phyloP scores from a whole-genome alignment of 176 grass and related monocot genomes.

The Aegilops tauschii region DNA sequence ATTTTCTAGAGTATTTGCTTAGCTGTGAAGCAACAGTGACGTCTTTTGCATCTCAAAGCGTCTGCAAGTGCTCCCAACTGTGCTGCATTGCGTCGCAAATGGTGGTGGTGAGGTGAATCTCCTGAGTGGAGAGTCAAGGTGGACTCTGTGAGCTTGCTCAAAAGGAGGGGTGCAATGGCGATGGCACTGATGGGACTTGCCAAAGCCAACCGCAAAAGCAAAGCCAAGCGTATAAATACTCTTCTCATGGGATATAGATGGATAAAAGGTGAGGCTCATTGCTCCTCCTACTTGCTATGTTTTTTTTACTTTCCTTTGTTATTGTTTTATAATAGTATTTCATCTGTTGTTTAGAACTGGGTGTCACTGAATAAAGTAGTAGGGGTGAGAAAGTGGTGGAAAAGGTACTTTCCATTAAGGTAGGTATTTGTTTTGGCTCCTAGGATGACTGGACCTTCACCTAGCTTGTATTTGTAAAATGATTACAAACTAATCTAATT shows the following conservation, averaged over 20 bases:
- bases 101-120: conserved; percentile 38
- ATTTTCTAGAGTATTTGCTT: conserved; percentile 26
- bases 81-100: background rate
- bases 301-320: background rate
- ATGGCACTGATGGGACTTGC: conserved; percentile 27
- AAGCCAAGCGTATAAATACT: conserved; percentile 30
- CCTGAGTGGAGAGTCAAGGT: conserved; percentile 50
- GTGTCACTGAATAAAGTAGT: background rate
- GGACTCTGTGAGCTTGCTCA: conserved; percentile 26
- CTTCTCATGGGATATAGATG: conserved; percentile 6
- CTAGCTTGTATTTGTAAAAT: background rate
- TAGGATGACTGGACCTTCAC: conserved; percentile 40
- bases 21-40: conserved; percentile 50
- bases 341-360: conserved; percentile 9
- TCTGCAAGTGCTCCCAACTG: background rate
- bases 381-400: background rate
- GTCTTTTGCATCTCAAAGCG: conserved; percentile 25
- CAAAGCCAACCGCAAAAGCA: conserved; percentile 23
- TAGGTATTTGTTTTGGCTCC: conserved; percentile 9
- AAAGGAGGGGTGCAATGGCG: conserved; percentile 23
- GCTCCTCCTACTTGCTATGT: background rate
- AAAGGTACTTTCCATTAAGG: conserved; percentile 14
- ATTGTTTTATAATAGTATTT: background rate
- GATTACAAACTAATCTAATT: background rate
- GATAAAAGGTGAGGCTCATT: conserved; percentile 17